A percentile compares a stretch with the other conserved stretches of the same genome.
phyloP scores from a whole-genome alignment of 202 grass and related monocot species.

The Setaria viridis region DNA sequence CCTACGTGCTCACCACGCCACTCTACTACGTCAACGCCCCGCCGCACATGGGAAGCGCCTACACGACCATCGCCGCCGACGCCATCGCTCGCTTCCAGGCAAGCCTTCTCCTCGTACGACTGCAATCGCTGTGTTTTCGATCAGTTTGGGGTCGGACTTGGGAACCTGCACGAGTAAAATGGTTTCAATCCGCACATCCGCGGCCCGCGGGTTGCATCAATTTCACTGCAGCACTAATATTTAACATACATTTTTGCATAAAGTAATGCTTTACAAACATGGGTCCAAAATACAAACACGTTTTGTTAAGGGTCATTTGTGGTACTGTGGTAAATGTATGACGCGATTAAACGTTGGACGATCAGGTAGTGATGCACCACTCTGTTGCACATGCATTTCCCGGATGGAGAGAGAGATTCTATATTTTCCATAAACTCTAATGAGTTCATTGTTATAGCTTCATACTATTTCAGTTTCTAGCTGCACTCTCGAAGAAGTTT shows the following conservation, averaged over 20 bases:
- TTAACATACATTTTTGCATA: neutral
- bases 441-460: slow-evolving; percentile 6
- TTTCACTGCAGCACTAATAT: neutral
- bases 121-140: neutral
- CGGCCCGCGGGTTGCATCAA: neutral
- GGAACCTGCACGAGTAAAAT: neutral
- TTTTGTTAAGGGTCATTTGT: neutral
- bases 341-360: neutral
- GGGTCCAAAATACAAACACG: neutral
- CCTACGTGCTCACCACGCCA: slow-evolving; percentile 87
- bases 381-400: neutral
- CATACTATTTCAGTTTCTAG: neutral
- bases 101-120: neutral
- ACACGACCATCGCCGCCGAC: slow-evolving; percentile 95
- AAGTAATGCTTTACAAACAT: neutral
- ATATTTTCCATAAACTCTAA: neutral
- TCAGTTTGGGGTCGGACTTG: neutral
- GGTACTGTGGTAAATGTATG: neutral
- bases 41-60: slow-evolving; percentile 97
- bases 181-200: neutral
- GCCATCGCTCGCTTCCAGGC: slow-evolving; percentile 96
- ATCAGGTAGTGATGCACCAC: neutral
- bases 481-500: neutral
- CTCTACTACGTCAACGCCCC: slow-evolving; percentile 97
- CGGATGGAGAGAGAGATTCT: neutral